phyloP scores from a whole-genome alignment of 441 rosid genomes.

The Theobroma grandiflorum region DNA sequence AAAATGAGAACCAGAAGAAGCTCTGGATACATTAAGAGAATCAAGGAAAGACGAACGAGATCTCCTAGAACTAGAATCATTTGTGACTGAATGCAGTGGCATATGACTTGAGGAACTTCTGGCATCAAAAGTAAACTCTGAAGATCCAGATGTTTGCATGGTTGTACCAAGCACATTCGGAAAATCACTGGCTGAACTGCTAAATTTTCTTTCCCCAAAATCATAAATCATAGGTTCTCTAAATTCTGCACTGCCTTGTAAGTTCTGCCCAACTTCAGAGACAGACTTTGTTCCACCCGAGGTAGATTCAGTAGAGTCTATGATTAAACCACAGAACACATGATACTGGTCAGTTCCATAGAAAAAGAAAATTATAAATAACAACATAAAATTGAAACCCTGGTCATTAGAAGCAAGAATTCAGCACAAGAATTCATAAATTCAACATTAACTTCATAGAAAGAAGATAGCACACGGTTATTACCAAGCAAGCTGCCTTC shows the following conservation, averaged over 20 bases:
- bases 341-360: slow-evolving; percentile 26
- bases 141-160: slow-evolving; percentile 48
- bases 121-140: slow-evolving; percentile 49
- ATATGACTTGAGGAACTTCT: slow-evolving; percentile 52
- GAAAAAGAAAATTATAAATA: slow-evolving; percentile 19
- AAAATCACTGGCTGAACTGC: slow-evolving; percentile 49
- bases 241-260: slow-evolving; percentile 37
- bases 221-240: slow-evolving; percentile 42
- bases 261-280: slow-evolving; percentile 47
- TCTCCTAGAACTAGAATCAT: slow-evolving; percentile 65
- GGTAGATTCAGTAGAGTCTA: slow-evolving; percentile 49
- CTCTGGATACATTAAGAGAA: slow-evolving; percentile 69
- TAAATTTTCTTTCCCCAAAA: slow-evolving; percentile 51
- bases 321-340: slow-evolving; percentile 39
- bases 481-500: slow-evolving; percentile 37
- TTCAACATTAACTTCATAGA: slow-evolving; percentile 42
- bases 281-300: slow-evolving; percentile 45
- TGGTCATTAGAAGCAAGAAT: slow-evolving; percentile 4
- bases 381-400: neutral
- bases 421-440: slow-evolving; percentile 22
- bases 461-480: slow-evolving; percentile 44
- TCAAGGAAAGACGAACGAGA: slow-evolving; percentile 93
- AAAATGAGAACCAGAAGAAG: slow-evolving; percentile 51
- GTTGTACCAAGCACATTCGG: slow-evolving; percentile 39
- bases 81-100: slow-evolving; percentile 45